Evolutionary conservation across 805 yeast species (phyloP).

Genomic region (Wickerhamia fluorescens): DNA sequence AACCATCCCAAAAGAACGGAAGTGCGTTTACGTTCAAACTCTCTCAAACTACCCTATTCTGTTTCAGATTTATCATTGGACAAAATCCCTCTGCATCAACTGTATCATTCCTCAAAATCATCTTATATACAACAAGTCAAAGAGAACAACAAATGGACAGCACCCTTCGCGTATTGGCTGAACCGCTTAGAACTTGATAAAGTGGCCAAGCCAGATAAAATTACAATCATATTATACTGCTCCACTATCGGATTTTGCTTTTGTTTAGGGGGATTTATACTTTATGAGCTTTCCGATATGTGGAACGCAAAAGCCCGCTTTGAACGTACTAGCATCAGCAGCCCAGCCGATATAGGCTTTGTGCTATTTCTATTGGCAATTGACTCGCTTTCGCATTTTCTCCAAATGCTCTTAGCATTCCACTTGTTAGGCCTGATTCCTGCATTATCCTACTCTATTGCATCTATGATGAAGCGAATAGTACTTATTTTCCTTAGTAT

Average conservation of each 20-base stretch:
- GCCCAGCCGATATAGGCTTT: background rate
- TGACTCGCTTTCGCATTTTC: constrained; percentile 72
- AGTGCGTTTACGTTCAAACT: constrained; percentile 15
- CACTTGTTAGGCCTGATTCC: constrained; percentile 75
- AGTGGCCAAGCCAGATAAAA: constrained; percentile 58
- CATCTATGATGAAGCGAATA: constrained; percentile 83
- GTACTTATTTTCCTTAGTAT: constrained; percentile 76
- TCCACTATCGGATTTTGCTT: constrained; percentile 64
- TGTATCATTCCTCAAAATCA: constrained; percentile 2
- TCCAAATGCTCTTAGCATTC: constrained; percentile 75
- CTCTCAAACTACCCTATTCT: constrained; percentile 24
- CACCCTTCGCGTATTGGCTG: constrained; percentile 1
- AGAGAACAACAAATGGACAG: constrained; percentile 10
- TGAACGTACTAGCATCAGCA: constrained; percentile 12
- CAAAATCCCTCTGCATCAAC: no score
- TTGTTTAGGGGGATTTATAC: constrained; percentile 68
- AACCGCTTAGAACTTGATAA: constrained; percentile 9
- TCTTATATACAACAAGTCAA: constrained; percentile 8
- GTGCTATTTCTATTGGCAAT: constrained; percentile 48
- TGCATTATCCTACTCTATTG: constrained; percentile 80
- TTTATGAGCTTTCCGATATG: constrained; percentile 38
- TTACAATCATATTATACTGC: constrained; percentile 75
- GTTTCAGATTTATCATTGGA: constrained; percentile 24
- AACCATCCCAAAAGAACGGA: constrained; percentile 1
- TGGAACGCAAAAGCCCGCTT: constrained; percentile 7